Conservation (phyloP, 768 basidiomycete genomes). For the Kwoniella dejecticola region DNA sequence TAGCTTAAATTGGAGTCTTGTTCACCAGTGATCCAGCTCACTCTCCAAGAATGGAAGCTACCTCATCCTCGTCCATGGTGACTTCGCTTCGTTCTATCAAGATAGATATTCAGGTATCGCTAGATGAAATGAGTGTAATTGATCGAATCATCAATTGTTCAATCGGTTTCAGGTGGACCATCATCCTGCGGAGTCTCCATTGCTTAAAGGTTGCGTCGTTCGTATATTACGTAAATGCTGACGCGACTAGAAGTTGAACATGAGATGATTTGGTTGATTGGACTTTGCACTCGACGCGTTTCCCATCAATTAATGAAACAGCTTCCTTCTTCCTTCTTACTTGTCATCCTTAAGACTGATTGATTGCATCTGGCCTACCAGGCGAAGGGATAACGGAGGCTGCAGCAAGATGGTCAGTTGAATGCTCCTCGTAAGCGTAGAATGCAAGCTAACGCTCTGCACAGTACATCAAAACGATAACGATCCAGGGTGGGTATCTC, state of each 20-base stretch:
- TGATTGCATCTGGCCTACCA: too few relatives aligned
- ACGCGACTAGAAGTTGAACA: slow-evolving; percentile 16
- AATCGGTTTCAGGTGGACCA: too few relatives aligned
- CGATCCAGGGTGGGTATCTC: slow-evolving; percentile 47
- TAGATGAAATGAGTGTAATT: too few relatives aligned
- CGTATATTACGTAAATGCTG: slow-evolving; percentile 13
- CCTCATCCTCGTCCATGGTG: slow-evolving; percentile 25
- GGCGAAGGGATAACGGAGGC: too few relatives aligned
- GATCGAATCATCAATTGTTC: too few relatives aligned
- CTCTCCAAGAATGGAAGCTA: slow-evolving; percentile 24
- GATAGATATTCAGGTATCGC: neutral
- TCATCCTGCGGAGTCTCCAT: slow-evolving; percentile 4
- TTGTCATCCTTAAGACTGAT: too few relatives aligned
- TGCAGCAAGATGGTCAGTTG: slow-evolving; percentile 20
- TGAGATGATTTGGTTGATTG: slow-evolving; percentile 3
- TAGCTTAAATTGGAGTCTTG: neutral
- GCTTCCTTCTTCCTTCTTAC: slow-evolving; percentile 2
- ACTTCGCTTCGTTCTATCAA: neutral
- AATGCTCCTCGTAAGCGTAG: neutral
- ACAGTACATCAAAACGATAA: slow-evolving; percentile 55
- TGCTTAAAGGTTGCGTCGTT: neutral
- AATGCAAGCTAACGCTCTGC: neutral
- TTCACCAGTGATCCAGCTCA: slow-evolving; percentile 5
- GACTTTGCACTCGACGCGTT: slow-evolving; percentile 12
- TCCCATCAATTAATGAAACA: neutral